Conservation (phyloP, 2,329 filamentous ascomycete species). For the Harringtonia lauricola region DNA sequence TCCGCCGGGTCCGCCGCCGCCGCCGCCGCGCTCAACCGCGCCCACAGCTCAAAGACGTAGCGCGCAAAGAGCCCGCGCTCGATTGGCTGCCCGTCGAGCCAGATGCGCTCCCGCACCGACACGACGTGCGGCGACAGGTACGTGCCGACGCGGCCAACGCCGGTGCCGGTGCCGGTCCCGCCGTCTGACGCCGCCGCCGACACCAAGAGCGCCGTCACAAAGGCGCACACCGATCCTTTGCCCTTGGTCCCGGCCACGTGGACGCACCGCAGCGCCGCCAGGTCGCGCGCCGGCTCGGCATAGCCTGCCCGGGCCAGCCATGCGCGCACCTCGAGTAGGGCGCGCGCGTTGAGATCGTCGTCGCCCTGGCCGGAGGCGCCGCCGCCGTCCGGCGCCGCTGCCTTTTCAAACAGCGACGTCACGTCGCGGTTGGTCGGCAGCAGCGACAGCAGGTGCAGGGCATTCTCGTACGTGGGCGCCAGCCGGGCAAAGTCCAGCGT, state of each 20-base stretch:
- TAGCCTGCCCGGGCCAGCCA: constrained; percentile 72
- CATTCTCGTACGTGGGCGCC: constrained; percentile 45
- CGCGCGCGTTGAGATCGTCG: constrained; percentile 55
- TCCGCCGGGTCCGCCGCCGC: constrained; percentile 22
- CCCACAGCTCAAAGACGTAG: constrained; percentile 82
- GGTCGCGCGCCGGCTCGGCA: constrained; percentile 29
- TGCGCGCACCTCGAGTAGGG: constrained; percentile 71
- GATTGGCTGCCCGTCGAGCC: constrained; percentile 63
- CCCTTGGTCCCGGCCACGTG: constrained; percentile 93
- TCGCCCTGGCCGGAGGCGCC: constrained; percentile 29
- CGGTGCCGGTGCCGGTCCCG: too few species aligned
- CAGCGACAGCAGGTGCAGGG: constrained; percentile 62
- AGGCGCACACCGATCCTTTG: constrained; percentile 81
- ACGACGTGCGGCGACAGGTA: constrained; percentile 83
- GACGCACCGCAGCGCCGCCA: constrained; percentile 41
- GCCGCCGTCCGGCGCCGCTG: too few species aligned
- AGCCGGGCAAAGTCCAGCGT: constrained; percentile 12
- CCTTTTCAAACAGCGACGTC: constrained; percentile 37
- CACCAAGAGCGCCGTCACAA: constrained; percentile 67
- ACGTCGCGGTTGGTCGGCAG: constrained; percentile 71
- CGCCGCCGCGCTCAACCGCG: constrained; percentile 36
- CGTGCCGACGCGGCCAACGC: constrained; percentile 48
- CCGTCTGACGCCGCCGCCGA: constrained; percentile 12
- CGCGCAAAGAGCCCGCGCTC: constrained; percentile 56
- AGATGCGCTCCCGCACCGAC: constrained; percentile 74